phyloP scores from a whole-genome alignment of 495 filamentous ascomycete genomes.

The Aspergillus cristatus region DNA sequence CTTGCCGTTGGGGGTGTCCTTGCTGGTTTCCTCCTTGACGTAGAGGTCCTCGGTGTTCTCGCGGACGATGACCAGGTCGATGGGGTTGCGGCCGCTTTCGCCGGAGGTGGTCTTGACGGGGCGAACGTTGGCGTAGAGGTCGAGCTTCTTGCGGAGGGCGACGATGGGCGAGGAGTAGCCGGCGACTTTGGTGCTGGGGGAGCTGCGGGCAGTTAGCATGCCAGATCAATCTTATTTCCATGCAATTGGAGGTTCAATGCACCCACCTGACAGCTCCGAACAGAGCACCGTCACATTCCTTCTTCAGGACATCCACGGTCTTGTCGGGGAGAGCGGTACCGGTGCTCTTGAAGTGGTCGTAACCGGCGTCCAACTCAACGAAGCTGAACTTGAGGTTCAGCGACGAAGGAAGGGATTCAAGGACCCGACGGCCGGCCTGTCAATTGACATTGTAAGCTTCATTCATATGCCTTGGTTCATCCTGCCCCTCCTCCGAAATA shows the following conservation, averaged over 20 bases:
- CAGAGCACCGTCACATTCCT: constrained; percentile 89
- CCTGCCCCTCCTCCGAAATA: too few relatives aligned
- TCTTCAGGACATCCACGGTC: constrained; percentile 75
- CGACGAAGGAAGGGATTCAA: constrained; percentile 79
- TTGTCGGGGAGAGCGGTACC: constrained; percentile 80
- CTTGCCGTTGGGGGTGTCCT: constrained; percentile 60
- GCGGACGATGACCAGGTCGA: constrained; percentile 95
- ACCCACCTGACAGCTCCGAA: constrained; percentile 82
- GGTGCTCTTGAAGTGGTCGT: constrained; percentile 81
- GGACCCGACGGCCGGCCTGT: constrained; percentile 72
- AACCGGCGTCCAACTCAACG: constrained; percentile 83
- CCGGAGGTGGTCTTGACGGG: constrained; percentile 76
- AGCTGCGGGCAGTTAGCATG: constrained; percentile 33
- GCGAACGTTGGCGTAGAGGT: constrained; percentile 95
- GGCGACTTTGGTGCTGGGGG: constrained; percentile 75
- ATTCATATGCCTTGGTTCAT: too few relatives aligned
- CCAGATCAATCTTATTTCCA: background rate
- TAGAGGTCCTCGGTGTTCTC: constrained; percentile 99
- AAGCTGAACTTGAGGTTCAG: constrained; percentile 89
- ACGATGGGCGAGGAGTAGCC: constrained; percentile 98
- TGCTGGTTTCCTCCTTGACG: constrained; percentile 91
- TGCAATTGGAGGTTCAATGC: background rate
- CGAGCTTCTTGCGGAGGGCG: constrained; percentile 86
- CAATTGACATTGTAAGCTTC: constrained; percentile 9
- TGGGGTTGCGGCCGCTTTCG: constrained; percentile 46